Evolutionary conservation across 805 yeast species (phyloP).

Genomic region (Millerago galiae): DNA sequence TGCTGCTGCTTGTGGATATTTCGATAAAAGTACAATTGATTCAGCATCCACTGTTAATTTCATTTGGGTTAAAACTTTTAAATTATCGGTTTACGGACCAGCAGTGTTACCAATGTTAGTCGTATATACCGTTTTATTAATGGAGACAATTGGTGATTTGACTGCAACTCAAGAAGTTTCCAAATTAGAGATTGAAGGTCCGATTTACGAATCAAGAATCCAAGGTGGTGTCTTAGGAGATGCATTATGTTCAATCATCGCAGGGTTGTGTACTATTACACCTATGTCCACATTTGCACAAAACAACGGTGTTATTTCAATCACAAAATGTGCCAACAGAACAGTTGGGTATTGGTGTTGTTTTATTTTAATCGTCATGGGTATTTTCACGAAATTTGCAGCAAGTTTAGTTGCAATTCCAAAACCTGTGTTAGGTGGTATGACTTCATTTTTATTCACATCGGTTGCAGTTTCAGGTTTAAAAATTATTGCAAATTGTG

Average conservation of each 20-base stretch:
- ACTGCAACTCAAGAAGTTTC: slow-evolving; percentile 93
- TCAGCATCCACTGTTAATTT: slow-evolving; percentile 82
- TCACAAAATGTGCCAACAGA: slow-evolving; percentile 87
- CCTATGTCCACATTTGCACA: slow-evolving; percentile 93
- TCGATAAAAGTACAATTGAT: slow-evolving; percentile 49
- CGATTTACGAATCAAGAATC: slow-evolving; percentile 70
- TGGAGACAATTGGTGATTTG: slow-evolving; percentile 92
- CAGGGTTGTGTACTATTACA: slow-evolving; percentile 75
- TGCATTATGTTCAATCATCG: slow-evolving; percentile 71
- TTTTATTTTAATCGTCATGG: slow-evolving; percentile 77
- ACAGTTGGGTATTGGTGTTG: slow-evolving; percentile 75
- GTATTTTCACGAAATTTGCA: slow-evolving; percentile 78
- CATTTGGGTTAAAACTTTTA: slow-evolving; percentile 83
- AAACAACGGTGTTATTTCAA: slow-evolving; percentile 88
- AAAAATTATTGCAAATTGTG: slow-evolving; percentile 46
- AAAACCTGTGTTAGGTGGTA: slow-evolving; percentile 76
- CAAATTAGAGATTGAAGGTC: slow-evolving; percentile 76
- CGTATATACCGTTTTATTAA: slow-evolving; percentile 71
- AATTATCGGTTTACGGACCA: slow-evolving; percentile 72
- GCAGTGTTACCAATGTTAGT: slow-evolving; percentile 80
- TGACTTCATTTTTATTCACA: slow-evolving; percentile 73
- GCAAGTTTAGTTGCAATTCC: slow-evolving; percentile 87
- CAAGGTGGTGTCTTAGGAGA: slow-evolving; percentile 93
- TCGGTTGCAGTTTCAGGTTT: slow-evolving; percentile 74
- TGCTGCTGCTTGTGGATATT: slow-evolving; percentile 88